Evolutionary conservation across 495 filamentous ascomycete species (phyloP).

Genomic region (Hypoxylon lienhwacheense): DNA sequence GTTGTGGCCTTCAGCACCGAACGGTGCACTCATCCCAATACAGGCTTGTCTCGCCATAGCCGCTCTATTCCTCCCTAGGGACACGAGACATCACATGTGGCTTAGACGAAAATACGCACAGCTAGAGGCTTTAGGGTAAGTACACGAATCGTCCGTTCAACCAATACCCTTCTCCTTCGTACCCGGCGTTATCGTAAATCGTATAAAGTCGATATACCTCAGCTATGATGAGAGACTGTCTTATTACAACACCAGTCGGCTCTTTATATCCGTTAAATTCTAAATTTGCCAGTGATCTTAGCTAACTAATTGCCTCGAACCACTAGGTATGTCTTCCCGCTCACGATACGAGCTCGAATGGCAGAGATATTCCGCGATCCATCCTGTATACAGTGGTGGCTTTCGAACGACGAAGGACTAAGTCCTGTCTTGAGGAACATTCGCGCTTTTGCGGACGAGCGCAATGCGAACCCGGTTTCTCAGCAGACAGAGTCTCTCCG

Average conservation of each 20-base stretch:
- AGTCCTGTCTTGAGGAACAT: constrained; percentile 71
- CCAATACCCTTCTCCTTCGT: neutral
- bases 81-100: constrained; percentile 78
- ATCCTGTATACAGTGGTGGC: constrained; percentile 79
- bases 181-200: neutral
- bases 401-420: constrained; percentile 77
- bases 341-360: constrained; percentile 71
- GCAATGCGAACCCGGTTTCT: constrained; percentile 63
- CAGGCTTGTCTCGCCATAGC: constrained; percentile 79
- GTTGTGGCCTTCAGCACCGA: constrained; percentile 68
- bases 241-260: neutral
- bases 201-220: neutral
- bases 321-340: constrained; percentile 77
- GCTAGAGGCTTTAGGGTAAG: constrained; percentile 83
- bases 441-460: constrained; percentile 74
- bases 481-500: constrained; percentile 66
- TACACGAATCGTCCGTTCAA: constrained; percentile 15
- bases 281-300: constrained; percentile 12
- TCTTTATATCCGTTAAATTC: neutral
- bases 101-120: constrained; percentile 73
- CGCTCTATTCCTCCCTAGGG: constrained; percentile 73
- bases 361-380: constrained; percentile 69
- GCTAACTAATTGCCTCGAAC: constrained; percentile 18
- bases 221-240: neutral
- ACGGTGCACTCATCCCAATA: constrained; percentile 68